phyloP scores from a whole-genome alignment of 2,329 filamentous ascomycete species.

The Sordariomycetes sp. region DNA sequence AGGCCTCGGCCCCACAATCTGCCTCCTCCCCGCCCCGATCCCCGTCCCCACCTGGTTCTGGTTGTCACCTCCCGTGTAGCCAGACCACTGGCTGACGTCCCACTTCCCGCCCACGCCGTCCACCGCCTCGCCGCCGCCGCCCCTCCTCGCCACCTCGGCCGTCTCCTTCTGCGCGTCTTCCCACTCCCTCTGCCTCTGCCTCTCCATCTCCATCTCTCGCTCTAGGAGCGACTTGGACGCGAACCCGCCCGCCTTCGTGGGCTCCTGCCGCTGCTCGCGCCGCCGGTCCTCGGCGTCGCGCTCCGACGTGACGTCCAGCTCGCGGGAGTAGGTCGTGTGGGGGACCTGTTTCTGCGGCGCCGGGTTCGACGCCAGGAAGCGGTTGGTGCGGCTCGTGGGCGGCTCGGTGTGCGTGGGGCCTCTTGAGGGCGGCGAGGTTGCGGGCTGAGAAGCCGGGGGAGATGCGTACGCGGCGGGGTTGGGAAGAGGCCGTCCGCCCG shows the following conservation, averaged over 20 bases:
- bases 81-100: slow-evolving; percentile 68
- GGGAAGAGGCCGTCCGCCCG: slow-evolving; percentile 40
- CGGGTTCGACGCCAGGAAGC: slow-evolving; percentile 44
- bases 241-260: slow-evolving; percentile 53
- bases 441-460: background rate
- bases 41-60: slow-evolving; percentile 58
- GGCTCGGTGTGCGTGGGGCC: background rate
- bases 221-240: slow-evolving; percentile 63
- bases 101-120: slow-evolving; percentile 59
- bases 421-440: background rate
- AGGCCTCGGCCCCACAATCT: slow-evolving; percentile 70
- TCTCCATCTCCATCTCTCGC: slow-evolving; percentile 71
- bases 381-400: slow-evolving; percentile 38
- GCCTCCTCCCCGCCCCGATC: slow-evolving; percentile 60
- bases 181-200: slow-evolving; percentile 69
- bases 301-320: slow-evolving; percentile 47
- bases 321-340: slow-evolving; percentile 41
- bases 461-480: slow-evolving; percentile 27
- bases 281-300: slow-evolving; percentile 52
- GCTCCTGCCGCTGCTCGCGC: slow-evolving; percentile 44
- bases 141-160: slow-evolving; percentile 38
- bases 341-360: slow-evolving; percentile 28
- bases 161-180: slow-evolving; percentile 62
- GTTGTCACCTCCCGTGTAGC: slow-evolving; percentile 64
- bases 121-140: slow-evolving; percentile 52